A percentile compares a stretch with the other conserved stretches of the same genome.
Evolutionary conservation across 495 filamentous ascomycete genomes (phyloP).

Genomic region (Penicillium samsonianum): DNA sequence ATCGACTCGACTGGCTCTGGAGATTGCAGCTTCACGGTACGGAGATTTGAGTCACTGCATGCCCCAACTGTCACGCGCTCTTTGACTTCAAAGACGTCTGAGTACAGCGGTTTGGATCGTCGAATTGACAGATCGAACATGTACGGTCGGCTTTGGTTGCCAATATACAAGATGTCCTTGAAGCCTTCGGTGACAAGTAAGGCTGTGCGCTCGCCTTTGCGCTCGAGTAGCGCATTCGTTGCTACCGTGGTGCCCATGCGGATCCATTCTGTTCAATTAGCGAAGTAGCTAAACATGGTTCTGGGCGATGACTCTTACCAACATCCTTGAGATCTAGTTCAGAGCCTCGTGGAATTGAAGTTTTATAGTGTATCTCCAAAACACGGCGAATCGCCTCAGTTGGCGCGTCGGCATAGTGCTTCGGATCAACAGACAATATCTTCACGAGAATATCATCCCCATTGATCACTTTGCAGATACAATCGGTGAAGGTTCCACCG

Average conservation of each 20-base stretch:
- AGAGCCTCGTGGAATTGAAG: constrained; percentile 12
- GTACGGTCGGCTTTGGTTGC: constrained; percentile 22
- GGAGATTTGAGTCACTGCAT: constrained; percentile 16
- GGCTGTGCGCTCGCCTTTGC: constrained; percentile 22
- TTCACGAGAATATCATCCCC: constrained; percentile 18
- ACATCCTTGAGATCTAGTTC: constrained; percentile 14
- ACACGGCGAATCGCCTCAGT: constrained; percentile 18
- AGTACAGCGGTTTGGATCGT: constrained; percentile 14
- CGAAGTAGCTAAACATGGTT: background rate
- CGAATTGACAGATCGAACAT: constrained; percentile 23
- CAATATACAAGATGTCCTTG: constrained; percentile 21
- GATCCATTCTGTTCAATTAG: constrained; percentile 14
- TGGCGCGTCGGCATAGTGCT: constrained; percentile 21
- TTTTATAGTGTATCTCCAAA: constrained; percentile 6
- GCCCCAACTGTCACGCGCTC: constrained; percentile 21
- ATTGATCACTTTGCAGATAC: constrained; percentile 10
- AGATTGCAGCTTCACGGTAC: constrained; percentile 40
- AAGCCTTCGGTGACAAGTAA: constrained; percentile 22
- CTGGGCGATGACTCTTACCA: constrained; percentile 5
- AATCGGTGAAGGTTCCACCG: constrained; percentile 30
- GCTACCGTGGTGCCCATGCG: constrained; percentile 27
- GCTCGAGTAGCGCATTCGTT: constrained; percentile 25
- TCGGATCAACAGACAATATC: constrained; percentile 17
- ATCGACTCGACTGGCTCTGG: constrained; percentile 4
- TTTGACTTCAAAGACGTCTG: constrained; percentile 18